Evolutionary conservation across 805 yeast genomes (phyloP).

Genomic region (Lipomyces japonicus): DNA sequence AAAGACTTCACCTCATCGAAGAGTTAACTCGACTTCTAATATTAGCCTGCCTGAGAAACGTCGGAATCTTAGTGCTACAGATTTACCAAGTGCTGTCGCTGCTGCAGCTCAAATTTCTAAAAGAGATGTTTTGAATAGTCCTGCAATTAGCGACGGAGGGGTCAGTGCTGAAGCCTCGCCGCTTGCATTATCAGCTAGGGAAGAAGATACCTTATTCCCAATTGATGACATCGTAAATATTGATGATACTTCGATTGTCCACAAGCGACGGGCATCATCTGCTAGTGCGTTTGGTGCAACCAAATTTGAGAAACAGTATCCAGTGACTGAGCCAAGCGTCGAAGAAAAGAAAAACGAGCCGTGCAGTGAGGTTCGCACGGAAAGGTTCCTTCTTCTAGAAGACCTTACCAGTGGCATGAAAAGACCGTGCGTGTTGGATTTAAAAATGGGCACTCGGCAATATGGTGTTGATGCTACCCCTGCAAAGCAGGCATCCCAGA

Average conservation of each 20-base stretch:
- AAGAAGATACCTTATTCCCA: conserved; percentile 20
- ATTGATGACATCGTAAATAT: conserved; percentile 16
- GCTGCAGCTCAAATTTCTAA: neutral
- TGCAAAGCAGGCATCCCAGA: conserved; percentile 72
- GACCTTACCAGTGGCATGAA: conserved; percentile 81
- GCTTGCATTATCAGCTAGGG: conserved; percentile 5
- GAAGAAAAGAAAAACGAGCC: neutral
- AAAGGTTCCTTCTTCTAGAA: conserved; percentile 80
- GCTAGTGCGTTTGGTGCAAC: neutral
- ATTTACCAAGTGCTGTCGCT: conserved; percentile 1
- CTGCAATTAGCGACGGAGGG: conserved; percentile 20
- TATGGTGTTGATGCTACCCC: conserved; percentile 88
- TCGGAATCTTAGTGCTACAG: conserved; percentile 3
- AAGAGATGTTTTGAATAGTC: neutral
- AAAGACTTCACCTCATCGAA: conserved; percentile 37
- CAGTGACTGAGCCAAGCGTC: neutral
- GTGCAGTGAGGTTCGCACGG: conserved; percentile 46
- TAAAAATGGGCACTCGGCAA: conserved; percentile 98
- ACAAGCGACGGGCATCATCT: neutral
- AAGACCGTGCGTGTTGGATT: conserved; percentile 86
- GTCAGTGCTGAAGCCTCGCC: conserved; percentile 19
- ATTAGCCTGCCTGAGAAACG: neutral
- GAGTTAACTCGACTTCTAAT: conserved; percentile 1
- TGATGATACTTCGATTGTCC: neutral
- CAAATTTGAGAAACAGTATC: neutral